Conservation (phyloP, 768 basidiomycete genomes). For the Auriscalpium vulgare region DNA sequence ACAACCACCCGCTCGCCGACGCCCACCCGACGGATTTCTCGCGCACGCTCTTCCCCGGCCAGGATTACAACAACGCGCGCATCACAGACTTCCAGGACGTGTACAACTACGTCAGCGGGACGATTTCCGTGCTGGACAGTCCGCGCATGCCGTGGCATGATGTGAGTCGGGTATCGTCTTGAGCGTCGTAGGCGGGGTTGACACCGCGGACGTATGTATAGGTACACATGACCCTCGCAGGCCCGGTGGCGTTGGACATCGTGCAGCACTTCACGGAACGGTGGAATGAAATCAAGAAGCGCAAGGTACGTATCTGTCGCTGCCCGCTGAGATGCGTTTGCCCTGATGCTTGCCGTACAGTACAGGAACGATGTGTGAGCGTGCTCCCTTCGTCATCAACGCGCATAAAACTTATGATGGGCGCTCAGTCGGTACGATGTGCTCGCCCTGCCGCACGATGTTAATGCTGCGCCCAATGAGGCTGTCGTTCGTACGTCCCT, state of each 20-base stretch:
- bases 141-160: slow-evolving; percentile 96
- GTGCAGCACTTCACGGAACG: slow-evolving; percentile 90
- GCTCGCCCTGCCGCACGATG: slow-evolving; percentile 76
- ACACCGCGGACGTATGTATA: slow-evolving; percentile 18
- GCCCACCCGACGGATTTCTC: slow-evolving; percentile 82
- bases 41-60: slow-evolving; percentile 82
- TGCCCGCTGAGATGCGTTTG: not conserved
- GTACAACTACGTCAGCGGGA: slow-evolving; percentile 63
- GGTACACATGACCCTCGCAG: slow-evolving; percentile 81
- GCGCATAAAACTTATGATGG: not conserved
- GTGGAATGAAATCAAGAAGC: slow-evolving; percentile 85
- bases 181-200: not conserved
- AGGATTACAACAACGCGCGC: slow-evolving; percentile 91
- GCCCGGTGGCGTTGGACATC: slow-evolving; percentile 81
- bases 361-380: slow-evolving; percentile 40
- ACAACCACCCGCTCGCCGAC: slow-evolving; percentile 85
- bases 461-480: slow-evolving; percentile 54
- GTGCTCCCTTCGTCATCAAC: not conserved
- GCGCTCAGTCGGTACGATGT: slow-evolving; percentile 42
- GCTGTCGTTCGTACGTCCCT: slow-evolving; percentile 45
- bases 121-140: slow-evolving; percentile 57
- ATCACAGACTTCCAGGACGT: slow-evolving; percentile 79
- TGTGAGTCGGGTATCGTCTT: slow-evolving; percentile 35
- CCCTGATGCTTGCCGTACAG: slow-evolving; percentile 5
- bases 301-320: slow-evolving; percentile 41